Percentiles rank a stretch among this genome's conserved stretches.
Conservation (phyloP, 1,139 yeast species). For the Geotrichum fermentans region DNA sequence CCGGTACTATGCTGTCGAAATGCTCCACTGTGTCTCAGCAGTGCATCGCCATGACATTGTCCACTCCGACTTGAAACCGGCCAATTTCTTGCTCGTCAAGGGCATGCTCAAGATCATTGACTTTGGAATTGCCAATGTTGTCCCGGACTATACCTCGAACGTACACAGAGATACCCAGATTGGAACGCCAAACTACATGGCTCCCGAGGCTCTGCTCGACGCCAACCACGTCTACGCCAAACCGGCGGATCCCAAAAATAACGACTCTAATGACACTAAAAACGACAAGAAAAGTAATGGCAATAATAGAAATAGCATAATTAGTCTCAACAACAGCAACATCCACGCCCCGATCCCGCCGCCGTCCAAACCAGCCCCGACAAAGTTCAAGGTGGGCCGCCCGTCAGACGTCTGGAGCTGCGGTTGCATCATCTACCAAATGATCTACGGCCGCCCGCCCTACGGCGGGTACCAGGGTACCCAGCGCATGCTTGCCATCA, state of each 20-base stretch:
- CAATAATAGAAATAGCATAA: conserved; percentile 16
- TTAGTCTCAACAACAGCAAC: conserved; percentile 18
- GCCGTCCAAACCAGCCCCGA: conserved; percentile 27
- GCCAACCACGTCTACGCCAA: conserved; percentile 39
- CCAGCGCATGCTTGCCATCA: conserved; percentile 76
- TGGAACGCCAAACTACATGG: conserved; percentile 97
- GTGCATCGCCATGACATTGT: conserved; percentile 87
- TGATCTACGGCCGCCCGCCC: conserved; percentile 92
- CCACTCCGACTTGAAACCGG: conserved; percentile 93
- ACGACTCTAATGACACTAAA: neutral
- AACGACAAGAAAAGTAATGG: conserved; percentile 8
- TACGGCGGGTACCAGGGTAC: conserved; percentile 77
- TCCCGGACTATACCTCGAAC: conserved; percentile 88
- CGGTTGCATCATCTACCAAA: conserved; percentile 92
- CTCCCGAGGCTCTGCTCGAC: conserved; percentile 87
- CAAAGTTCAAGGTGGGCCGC: conserved; percentile 71
- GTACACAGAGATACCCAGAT: conserved; percentile 86
- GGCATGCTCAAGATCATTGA: conserved; percentile 86
- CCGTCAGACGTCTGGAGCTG: conserved; percentile 98
- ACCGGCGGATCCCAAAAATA: conserved; percentile 22
- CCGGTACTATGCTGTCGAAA: conserved; percentile 72
- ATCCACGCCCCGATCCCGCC: conserved; percentile 16
- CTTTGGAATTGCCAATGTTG: conserved; percentile 93
- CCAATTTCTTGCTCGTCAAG: conserved; percentile 81
- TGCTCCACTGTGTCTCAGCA: conserved; percentile 76